These are phyloP conservation scores for Saccharomycopsis selenospora DNA, from an alignment of 805 yeast species.

Conservation along the genomic window DNA sequence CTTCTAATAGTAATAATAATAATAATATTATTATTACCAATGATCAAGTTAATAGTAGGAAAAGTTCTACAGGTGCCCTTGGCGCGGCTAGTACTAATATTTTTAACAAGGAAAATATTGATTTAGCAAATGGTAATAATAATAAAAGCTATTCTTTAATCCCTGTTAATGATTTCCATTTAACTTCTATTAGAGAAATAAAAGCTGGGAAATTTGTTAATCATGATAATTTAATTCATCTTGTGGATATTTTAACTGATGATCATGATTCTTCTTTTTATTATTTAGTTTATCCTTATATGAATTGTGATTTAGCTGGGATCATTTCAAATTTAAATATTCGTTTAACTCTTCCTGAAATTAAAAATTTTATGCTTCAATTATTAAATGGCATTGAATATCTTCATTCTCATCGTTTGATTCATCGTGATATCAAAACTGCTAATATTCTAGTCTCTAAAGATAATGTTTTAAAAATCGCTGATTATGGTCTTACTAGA, in stretches of 20 bases:
- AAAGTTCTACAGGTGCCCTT: background rate
- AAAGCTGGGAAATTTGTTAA: constrained; percentile 63
- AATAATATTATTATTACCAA: no score
- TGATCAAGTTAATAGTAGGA: constrained; percentile 26
- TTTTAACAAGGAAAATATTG: background rate
- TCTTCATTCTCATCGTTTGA: constrained; percentile 52
- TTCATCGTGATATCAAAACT: constrained; percentile 92
- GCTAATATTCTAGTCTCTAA: constrained; percentile 84
- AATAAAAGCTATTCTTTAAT: background rate
- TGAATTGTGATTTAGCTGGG: constrained; percentile 90
- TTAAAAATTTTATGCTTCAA: constrained; percentile 78
- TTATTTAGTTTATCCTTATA: constrained; percentile 87
- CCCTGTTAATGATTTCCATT: constrained; percentile 57
- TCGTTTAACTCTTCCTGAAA: constrained; percentile 52
- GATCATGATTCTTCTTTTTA: constrained; percentile 31
- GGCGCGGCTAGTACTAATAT: background rate
- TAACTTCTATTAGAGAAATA: constrained; percentile 91
- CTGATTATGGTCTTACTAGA: constrained; percentile 94
- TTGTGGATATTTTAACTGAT: constrained; percentile 66
- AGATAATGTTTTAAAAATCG: constrained; percentile 75
- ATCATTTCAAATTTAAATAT: constrained; percentile 73
- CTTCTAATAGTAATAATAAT: constrained; percentile 47
- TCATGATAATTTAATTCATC: constrained; percentile 66
- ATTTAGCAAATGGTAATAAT: background rate
- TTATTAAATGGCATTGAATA: constrained; percentile 73